Evolutionary conservation across 2,329 filamentous ascomycete genomes (phyloP), one percentile per base, ranked within the genome.

Genomic region (Akanthomyces dipterigenus): DNA sequence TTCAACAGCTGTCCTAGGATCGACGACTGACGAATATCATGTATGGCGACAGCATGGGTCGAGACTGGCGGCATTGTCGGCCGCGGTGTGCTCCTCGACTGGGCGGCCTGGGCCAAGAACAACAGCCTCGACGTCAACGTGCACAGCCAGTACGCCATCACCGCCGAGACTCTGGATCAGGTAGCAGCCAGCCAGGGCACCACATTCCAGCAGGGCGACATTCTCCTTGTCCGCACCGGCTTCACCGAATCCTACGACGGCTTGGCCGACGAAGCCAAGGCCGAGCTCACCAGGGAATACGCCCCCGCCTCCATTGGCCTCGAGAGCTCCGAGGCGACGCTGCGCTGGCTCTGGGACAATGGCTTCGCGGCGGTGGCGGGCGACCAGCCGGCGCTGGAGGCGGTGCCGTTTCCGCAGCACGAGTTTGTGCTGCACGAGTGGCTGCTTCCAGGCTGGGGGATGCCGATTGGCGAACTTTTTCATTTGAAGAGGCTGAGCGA

Each of bases 291-390:
- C 3, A 67, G 70, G 7, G 68, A 69, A 6, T 64, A 65, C 0
- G 62, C 68, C 0, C 72, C 72, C 0, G 69, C 73, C 1, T 63
- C 67, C 7, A 68, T 71, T 60, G 82, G 82, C 1, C 72, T 84
- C 2, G 75, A 82, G 55, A 78, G 78, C 0, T 77, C 76, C 2
- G 72, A 78, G 18, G 76, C 75, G 5, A 78, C 77, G 7, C 73
- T 84, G 16, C 74, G 77, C 42, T 87, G 83, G 83, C 72, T 86
- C 20, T 86, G 83, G 82, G 78, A 85, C 59, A 75, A 79, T 6
- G 62, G 55, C 16, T 84, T 87, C 65, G 73, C 82, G 0, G 84
- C 83, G 1, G 77, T 85, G 0, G 84, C 78, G 0, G 81, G 82
- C 2, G 84, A 87, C 62, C 77, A 78, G 54, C 79, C 82, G 0